phyloP scores from a whole-genome alignment of 495 filamentous ascomycete genomes.

The Parathielavia appendiculata region DNA sequence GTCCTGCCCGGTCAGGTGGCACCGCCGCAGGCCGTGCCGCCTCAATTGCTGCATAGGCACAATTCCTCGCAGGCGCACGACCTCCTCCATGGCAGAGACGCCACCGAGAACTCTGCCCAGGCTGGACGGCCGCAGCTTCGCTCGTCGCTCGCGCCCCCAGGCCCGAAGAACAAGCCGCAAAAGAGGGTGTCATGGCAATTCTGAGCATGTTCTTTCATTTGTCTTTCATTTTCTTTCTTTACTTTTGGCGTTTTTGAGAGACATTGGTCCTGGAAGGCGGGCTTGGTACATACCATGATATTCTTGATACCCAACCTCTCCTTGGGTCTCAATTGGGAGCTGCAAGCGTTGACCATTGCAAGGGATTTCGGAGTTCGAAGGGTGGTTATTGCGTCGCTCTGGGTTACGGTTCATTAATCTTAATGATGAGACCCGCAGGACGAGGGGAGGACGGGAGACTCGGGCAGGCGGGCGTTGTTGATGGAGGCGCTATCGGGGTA shows the following conservation, averaged over 20 bases:
- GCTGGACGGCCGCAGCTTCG: not conserved
- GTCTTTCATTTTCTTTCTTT: not conserved
- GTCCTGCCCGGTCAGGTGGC: no score
- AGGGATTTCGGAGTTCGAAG: no score
- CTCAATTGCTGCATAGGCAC: not conserved
- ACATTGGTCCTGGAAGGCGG: not conserved
- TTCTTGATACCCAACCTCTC: conserved; percentile 2
- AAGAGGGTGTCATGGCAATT: conserved; percentile 10
- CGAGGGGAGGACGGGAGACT: not conserved
- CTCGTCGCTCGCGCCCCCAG: not conserved
- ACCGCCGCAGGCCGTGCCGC: not conserved
- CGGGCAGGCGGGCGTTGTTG: not conserved
- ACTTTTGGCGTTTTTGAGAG: not conserved
- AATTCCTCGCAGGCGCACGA: not conserved
- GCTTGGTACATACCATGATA: not conserved
- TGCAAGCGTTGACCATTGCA: no score
- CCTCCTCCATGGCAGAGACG: not conserved
- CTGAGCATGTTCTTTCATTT: not conserved
- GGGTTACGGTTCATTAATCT: no score
- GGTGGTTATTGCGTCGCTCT: no score
- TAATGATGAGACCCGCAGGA: no score
- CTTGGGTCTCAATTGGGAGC: not conserved
- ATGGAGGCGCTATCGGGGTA: no score
- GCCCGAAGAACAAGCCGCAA: not conserved
- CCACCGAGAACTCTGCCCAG: not conserved